Base-by-base conservation (phyloP, 2,329 filamentous ascomycete genomes). In the Intubia oerlemansii region DNA sequence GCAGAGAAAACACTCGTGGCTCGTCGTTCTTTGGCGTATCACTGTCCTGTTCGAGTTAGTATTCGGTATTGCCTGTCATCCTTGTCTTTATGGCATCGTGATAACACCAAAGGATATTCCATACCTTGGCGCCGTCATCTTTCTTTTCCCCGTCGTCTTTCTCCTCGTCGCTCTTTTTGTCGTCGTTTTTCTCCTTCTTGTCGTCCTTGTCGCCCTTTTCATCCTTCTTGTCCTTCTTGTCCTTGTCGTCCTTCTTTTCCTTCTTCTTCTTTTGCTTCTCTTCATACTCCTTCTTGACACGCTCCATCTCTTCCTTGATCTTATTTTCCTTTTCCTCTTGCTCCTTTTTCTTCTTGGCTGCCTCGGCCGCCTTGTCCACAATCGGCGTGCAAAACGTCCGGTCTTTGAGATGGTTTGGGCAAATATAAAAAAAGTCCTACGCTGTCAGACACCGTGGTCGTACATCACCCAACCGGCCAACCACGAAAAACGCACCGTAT, bases 381-480 rank as follows among this genome's bases (percentile, higher is more conserved):
- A 76, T 72, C 34, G 79, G 73, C 42, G 62, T 57, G 44, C 78
- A 85, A 48, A 93, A 95, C 23, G 75, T 68, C 18, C 58, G 59
- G 44, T 95, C 88, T 42, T 76, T 79, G 7, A 95, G 56, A 49
- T 98, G 88, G 18, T 63, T 58, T 5, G 71, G 61, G 42, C 88
- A 98, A 25, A 90, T 66, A 46, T 90, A 93, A 55, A 98, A 95
- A 52, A 82, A 90, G 46, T 92, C 82, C 60, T 60, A 6, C 3
- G 4, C 12, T 10, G n/a, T 14, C 8, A 30, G 17, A 12, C 4
- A 12, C 7, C 9, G n/a, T 16, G 11, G 21, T 28, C 17, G n/a
- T n/a, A n/a, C n/a, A n/a, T n/a, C n/a, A n/a, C n/a, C n/a, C 5
- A 10, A 10, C 10, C 17, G 13, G 10, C 13, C n/a, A n/a, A n/a